These are phyloP conservation scores for Arctostaphylos glauca DNA, from an alignment of 148 eudicot species.

Conservation along the genomic window DNA sequence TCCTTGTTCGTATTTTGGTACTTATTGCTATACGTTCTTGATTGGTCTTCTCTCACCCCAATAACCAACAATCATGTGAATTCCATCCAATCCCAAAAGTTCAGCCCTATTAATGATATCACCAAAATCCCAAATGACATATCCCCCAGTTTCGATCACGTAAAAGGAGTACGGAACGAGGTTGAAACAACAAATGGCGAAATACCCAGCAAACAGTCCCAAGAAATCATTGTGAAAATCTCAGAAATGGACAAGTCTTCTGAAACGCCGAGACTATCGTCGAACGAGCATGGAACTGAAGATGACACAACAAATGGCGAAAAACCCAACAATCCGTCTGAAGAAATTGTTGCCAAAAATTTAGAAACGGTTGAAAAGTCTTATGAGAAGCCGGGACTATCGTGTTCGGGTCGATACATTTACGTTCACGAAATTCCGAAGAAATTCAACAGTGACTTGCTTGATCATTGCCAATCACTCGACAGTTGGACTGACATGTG, in stretches of 20 bases:
- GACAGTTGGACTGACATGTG: conserved; percentile 58
- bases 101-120: not conserved
- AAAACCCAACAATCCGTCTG: not conserved
- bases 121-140: not conserved
- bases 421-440: conserved; percentile 57
- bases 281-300: not conserved
- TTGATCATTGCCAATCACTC: conserved; percentile 40
- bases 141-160: not conserved
- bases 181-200: not conserved
- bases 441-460: conserved; percentile 44
- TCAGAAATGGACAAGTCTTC: not conserved
- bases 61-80: conserved; percentile 1
- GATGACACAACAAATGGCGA: not conserved
- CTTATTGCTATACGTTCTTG: conserved; percentile 27
- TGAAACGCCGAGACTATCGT: not conserved
- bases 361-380: not conserved
- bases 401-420: conserved; percentile 55
- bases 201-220: not conserved
- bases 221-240: not conserved
- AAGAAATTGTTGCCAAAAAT: not conserved
- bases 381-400: not conserved
- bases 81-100: conserved; percentile 8
- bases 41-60: conserved; percentile 34
- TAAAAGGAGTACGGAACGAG: not conserved
- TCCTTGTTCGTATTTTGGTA: conserved; percentile 41